Evolutionary conservation across 768 basidiomycete species (phyloP), one percentile per base, ranked within the genome.

Genomic region (Boletus rufocinnamomeus): DNA sequence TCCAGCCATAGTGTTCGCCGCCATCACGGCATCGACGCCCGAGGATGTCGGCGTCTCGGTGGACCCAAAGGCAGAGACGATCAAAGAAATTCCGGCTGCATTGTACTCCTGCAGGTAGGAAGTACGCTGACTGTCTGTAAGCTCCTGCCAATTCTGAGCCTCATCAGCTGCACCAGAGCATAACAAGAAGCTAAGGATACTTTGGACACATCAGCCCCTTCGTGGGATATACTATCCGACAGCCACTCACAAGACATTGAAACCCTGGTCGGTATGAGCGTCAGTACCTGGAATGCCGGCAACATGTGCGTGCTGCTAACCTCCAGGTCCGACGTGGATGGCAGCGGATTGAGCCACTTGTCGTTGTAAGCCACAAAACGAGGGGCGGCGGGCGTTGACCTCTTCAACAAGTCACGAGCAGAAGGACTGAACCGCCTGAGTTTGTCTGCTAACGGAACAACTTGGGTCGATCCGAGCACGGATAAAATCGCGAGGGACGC

Each of bases 31-130:
- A 57, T 82, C 73, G 3, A 64, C 63, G 28, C 77, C 77, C 4
- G 68, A 66, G 2, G 77, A 71, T 4, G 80, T 83, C 2, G 82
- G 82, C 2, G 72, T 69, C 56, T 73, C 65, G 5, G 69, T 71
- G 17, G 80, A 75, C 7, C 82, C 82, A 61, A 86, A 86, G 4
- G 74, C 76, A 45, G 82, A 82, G 7, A 86, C 84, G 51, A 87
- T 77, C 46, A 87, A 65, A 21, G 79, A 80, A 66, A 85, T 84
- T 21, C 84, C 84, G 7, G 84, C 83, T 0, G 78, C 75, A 25
- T 74, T 75, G 64, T 85, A 86, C 56, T 80, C 75, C 1, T 77
- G 60, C 58, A 82, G 69, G 63, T 80, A 75, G 17, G 74, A 38
- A 14, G 76, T 59, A 30, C 84, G 78, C 34, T 80, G 67, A 19